Evolutionary conservation across 345 rosid species (phyloP).

Genomic region (Eutrema heterophyllum): DNA sequence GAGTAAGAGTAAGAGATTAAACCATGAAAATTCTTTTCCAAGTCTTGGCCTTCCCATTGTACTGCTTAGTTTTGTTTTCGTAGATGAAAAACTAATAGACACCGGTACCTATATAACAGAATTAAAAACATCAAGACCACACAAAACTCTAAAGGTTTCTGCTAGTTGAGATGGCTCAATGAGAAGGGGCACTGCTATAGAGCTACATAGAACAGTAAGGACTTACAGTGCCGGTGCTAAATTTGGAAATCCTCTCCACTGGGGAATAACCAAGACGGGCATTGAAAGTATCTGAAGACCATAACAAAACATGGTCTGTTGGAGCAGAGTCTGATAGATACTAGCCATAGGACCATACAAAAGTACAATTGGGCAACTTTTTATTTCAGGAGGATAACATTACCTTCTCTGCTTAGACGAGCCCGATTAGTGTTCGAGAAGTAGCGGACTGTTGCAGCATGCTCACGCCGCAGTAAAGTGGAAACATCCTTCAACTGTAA

Average conservation of each 20-base stretch:
- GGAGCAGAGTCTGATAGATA: constrained; percentile 1
- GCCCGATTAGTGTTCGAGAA: constrained; percentile 43
- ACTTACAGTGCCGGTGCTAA: constrained; percentile 48
- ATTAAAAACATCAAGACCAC: neutral
- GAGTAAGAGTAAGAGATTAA: constrained; percentile 5
- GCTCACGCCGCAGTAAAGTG: constrained; percentile 44
- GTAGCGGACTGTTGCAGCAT: constrained; percentile 45
- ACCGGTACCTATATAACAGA: constrained; percentile 38
- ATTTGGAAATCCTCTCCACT: constrained; percentile 37
- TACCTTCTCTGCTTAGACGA: constrained; percentile 52
- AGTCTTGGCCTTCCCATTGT: constrained; percentile 31
- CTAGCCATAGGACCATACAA: neutral
- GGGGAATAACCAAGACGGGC: constrained; percentile 31
- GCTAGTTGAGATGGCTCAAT: neutral
- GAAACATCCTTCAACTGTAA: constrained; percentile 58
- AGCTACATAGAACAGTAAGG: neutral
- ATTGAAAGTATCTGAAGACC: constrained; percentile 46
- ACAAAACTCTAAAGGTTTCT: neutral
- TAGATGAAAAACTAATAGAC: constrained; percentile 30
- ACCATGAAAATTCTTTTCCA: constrained; percentile 36
- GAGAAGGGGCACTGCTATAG: neutral
- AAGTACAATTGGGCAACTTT: neutral
- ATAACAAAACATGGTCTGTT: constrained; percentile 13
- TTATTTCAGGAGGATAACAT: neutral
- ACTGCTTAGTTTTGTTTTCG: constrained; percentile 32